Percentiles rank a stretch among this genome's conserved stretches.
Conservation (phyloP, 2,329 filamentous ascomycete species). For the Botryosphaeria dothidea region DNA sequence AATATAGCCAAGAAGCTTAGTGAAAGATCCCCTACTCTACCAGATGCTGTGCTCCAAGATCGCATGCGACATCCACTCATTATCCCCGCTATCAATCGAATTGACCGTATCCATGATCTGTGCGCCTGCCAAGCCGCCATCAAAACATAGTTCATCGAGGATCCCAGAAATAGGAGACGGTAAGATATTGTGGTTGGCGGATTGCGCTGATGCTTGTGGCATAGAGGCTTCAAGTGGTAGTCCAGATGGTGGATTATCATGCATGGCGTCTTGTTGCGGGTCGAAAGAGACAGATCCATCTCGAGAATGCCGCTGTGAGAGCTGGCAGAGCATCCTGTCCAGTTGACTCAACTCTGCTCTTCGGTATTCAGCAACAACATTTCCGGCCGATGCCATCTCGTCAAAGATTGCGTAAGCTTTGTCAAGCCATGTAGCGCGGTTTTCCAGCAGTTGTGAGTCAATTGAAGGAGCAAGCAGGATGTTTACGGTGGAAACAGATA, state of each 20-base stretch:
- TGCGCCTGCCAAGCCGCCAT: slow-evolving; percentile 45
- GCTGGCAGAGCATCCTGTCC: slow-evolving; percentile 39
- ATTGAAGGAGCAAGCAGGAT: slow-evolving; percentile 39
- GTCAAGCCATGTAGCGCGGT: slow-evolving; percentile 40
- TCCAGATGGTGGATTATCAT: slow-evolving; percentile 21
- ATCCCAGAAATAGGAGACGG: slow-evolving; percentile 25
- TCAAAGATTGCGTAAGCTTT: slow-evolving; percentile 48
- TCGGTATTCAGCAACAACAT: slow-evolving; percentile 48
- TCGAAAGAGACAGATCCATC: background rate
- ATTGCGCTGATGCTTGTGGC: slow-evolving; percentile 18
- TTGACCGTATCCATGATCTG: slow-evolving; percentile 53
- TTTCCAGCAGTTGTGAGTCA: slow-evolving; percentile 37
- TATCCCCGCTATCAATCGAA: slow-evolving; percentile 47
- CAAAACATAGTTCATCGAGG: slow-evolving; percentile 28
- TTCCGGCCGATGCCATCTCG: slow-evolving; percentile 50
- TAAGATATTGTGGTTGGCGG: slow-evolving; percentile 21
- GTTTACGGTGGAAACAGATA: slow-evolving; percentile 47
- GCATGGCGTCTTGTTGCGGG: slow-evolving; percentile 6
- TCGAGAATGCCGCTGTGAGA: background rate
- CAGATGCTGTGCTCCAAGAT: slow-evolving; percentile 49
- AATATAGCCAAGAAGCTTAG: too few species aligned
- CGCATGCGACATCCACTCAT: slow-evolving; percentile 50
- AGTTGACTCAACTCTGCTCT: slow-evolving; percentile 50
- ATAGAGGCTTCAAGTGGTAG: background rate
- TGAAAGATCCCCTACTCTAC: slow-evolving; percentile 28